A percentile compares a stretch with the other conserved stretches of the same genome.
These are phyloP conservation scores for Polyrhizophydium stewartii DNA, from an alignment of 371 early-diverging fungal species.

Conservation along the genomic window DNA sequence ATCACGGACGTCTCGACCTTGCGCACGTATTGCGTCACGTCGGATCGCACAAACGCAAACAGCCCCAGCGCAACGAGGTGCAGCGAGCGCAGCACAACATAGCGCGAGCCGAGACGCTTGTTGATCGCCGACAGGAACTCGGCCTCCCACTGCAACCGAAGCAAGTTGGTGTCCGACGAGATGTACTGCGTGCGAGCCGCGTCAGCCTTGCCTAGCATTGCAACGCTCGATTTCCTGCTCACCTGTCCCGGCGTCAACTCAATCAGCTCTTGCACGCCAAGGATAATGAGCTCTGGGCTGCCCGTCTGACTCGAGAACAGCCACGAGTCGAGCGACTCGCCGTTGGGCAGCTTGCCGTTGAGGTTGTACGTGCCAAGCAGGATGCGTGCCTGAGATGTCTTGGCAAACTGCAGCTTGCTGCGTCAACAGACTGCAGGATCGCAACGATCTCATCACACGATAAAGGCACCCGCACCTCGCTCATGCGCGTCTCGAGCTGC, in stretches of 20 bases:
- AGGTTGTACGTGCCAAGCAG: constrained; percentile 88
- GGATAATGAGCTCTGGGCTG: constrained; percentile 78
- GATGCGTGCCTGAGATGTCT: constrained; percentile 46
- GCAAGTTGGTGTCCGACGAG: constrained; percentile 67
- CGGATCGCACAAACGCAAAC: constrained; percentile 71
- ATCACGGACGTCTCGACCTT: constrained; percentile 73
- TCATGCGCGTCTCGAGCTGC: constrained; percentile 26
- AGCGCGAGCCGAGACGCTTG: constrained; percentile 29
- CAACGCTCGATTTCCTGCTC: too few relatives aligned
- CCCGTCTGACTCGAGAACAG: constrained; percentile 22
- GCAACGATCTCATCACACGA: not conserved
- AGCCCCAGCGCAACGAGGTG: constrained; percentile 87
- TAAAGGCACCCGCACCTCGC: constrained; percentile 8
- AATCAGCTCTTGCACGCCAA: constrained; percentile 95
- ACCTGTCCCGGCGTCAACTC: constrained; percentile 80
- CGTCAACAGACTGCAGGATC: too few relatives aligned
- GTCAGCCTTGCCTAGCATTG: too few relatives aligned
- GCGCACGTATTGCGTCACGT: constrained; percentile 66
- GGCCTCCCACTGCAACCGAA: constrained; percentile 36
- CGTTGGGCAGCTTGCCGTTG: constrained; percentile 70
- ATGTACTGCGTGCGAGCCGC: constrained; percentile 24
- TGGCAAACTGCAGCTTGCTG: constrained; percentile 19
- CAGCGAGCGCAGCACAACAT: constrained; percentile 72
- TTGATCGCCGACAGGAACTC: constrained; percentile 20
- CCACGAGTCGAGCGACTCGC: constrained; percentile 67